These are phyloP conservation scores for Teunomyces pallodes DNA, from an alignment of 805 yeast species.

Conservation along the genomic window DNA sequence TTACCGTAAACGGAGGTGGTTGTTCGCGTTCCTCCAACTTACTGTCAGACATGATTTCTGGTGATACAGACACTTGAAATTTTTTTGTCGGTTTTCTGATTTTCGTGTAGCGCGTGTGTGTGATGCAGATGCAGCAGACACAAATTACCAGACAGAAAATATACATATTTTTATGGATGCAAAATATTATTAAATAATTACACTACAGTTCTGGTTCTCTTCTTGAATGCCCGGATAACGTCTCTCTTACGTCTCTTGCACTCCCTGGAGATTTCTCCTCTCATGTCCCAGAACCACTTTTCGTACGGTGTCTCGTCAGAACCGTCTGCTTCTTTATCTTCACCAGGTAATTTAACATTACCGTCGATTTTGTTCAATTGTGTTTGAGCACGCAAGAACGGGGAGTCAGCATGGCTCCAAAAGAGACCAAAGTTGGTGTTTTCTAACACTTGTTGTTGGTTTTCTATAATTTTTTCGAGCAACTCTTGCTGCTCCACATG, in stretches of 20 bases:
- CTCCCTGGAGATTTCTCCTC: constrained; percentile 77
- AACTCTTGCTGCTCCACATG: constrained; percentile 23
- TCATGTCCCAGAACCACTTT: constrained; percentile 73
- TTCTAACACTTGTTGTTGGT: constrained; percentile 18
- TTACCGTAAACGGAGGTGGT: constrained; percentile 44
- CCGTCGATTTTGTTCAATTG: constrained; percentile 58
- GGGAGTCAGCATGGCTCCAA: constrained; percentile 82
- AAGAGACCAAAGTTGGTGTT: constrained; percentile 51
- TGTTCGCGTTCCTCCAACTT: constrained; percentile 7
- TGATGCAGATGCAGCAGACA: too few relatives aligned
- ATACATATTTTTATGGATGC: background rate
- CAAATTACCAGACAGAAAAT: background rate
- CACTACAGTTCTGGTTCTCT: constrained; percentile 23
- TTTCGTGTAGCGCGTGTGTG: background rate
- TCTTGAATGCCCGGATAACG: constrained; percentile 56
- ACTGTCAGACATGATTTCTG: background rate
- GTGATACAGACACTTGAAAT: background rate
- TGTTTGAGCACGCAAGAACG: constrained; percentile 82
- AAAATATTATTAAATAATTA: background rate
- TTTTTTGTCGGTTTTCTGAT: background rate
- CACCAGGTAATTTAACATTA: constrained; percentile 37
- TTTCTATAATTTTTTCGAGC: constrained; percentile 29
- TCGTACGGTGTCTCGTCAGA: constrained; percentile 53
- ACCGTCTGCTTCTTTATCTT: constrained; percentile 27
- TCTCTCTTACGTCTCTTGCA: constrained; percentile 77